These are phyloP conservation scores for Metschnikowia proteae DNA, from an alignment of 805 yeast species.

Conservation along the genomic window DNA sequence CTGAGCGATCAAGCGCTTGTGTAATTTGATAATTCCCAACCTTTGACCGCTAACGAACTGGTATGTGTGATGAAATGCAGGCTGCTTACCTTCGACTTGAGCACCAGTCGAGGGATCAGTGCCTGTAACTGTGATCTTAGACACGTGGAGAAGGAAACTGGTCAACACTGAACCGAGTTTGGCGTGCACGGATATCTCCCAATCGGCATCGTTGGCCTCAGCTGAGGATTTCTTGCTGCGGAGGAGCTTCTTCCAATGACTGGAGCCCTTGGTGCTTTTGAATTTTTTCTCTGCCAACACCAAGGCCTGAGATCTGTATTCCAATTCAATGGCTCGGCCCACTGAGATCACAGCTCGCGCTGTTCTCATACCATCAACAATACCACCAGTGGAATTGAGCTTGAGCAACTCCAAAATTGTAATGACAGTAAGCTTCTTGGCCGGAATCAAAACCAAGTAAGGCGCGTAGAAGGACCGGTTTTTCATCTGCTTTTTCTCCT, in stretches of 20 bases:
- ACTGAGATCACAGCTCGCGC: constrained; percentile 78
- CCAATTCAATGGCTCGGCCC: constrained; percentile 81
- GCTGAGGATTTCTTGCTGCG: constrained; percentile 13
- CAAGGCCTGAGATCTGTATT: constrained; percentile 68
- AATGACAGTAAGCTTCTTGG: constrained; percentile 79
- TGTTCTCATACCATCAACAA: constrained; percentile 76
- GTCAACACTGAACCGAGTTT: constrained; percentile 79
- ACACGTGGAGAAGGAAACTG: constrained; percentile 73
- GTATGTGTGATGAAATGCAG: constrained; percentile 87
- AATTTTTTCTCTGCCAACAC: constrained; percentile 54
- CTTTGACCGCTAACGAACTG: constrained; percentile 76
- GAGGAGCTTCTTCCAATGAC: constrained; percentile 45
- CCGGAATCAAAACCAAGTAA: constrained; percentile 62
- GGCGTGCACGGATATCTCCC: constrained; percentile 37
- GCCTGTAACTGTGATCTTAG: constrained; percentile 76
- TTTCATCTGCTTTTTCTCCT: constrained; percentile 27
- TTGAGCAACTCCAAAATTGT: constrained; percentile 80
- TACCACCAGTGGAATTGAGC: constrained; percentile 69
- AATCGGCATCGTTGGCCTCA: constrained; percentile 16
- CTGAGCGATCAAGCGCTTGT: constrained; percentile 60
- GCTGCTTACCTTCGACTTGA: constrained; percentile 66
- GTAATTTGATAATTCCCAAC: constrained; percentile 77
- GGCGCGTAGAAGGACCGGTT: constrained; percentile 68
- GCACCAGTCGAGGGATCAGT: constrained; percentile 75
- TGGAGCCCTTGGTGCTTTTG: constrained; percentile 44